A percentile compares a stretch with the other conserved stretches of the same genome.
Conservation (phyloP, 257 asterid species). For the Scutellaria minor region DNA sequence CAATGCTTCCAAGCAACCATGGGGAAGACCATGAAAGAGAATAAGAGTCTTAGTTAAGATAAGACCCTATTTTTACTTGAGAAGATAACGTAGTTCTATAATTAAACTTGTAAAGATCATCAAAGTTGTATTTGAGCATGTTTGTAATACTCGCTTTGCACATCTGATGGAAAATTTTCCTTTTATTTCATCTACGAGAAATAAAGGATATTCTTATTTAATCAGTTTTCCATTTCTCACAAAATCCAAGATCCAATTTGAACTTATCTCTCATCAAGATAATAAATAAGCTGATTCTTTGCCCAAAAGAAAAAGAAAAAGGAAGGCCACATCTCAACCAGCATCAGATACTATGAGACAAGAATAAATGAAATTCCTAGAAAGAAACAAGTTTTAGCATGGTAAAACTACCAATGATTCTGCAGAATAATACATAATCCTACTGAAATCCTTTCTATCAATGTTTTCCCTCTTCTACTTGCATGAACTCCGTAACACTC, state of each 20-base stretch:
- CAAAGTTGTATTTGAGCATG: not conserved
- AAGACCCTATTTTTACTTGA: not conserved
- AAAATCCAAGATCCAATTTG: too few species aligned
- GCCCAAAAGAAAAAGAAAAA: too few species aligned
- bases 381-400: too few species aligned
- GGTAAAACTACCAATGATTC: not conserved
- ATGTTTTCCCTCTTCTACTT: not conserved
- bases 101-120: not conserved
- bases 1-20: not conserved
- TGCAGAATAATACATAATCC: not conserved
- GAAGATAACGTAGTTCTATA: slow-evolving; percentile 12
- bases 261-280: too few species aligned
- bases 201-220: too few species aligned
- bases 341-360: too few species aligned
- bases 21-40: not conserved
- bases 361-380: too few species aligned
- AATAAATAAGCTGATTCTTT: too few species aligned
- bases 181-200: too few species aligned
- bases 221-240: too few species aligned
- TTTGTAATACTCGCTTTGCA: not conserved
- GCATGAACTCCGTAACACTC: slow-evolving; percentile 9
- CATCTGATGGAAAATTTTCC: not conserved
- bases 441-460: slow-evolving; percentile 1
- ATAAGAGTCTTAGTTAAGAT: not conserved
- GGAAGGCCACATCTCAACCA: too few species aligned